phyloP scores from a whole-genome alignment of 805 yeast genomes.

The Ogataea minuta region DNA sequence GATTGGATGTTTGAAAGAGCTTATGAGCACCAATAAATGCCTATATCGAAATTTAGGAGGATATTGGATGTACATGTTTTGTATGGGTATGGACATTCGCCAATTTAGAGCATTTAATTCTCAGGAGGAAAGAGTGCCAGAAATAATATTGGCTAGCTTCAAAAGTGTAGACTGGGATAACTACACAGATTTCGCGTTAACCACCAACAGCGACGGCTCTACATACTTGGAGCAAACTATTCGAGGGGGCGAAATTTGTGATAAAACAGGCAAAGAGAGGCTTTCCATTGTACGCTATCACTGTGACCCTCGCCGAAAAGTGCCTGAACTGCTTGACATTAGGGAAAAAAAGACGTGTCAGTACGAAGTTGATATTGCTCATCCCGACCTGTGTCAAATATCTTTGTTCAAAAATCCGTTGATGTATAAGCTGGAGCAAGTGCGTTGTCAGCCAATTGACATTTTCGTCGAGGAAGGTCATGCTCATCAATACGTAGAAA shows the following conservation, averaged over 20 bases:
- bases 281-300: conserved; percentile 27
- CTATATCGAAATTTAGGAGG: conserved; percentile 8
- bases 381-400: conserved; percentile 28
- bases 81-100: conserved; percentile 1
- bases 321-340: conserved; percentile 23
- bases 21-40: background rate
- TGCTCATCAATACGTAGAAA: conserved; percentile 3
- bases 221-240: conserved; percentile 30
- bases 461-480: conserved; percentile 3
- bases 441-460: conserved; percentile 18
- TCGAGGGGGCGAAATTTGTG: conserved; percentile 34
- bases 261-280: conserved; percentile 33
- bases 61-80: conserved; percentile 18
- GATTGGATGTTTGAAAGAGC: background rate
- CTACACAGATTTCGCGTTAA: conserved; percentile 27
- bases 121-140: too few relatives aligned
- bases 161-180: conserved; percentile 14
- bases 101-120: conserved; percentile 1
- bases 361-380: conserved; percentile 25
- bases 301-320: conserved; percentile 21
- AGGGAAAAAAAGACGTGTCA: conserved; percentile 34
- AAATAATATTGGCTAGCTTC: conserved; percentile 18
- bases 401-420: conserved; percentile 19
- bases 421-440: conserved; percentile 12
- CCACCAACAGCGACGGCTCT: conserved; percentile 24